Conservation (phyloP, 2,329 filamentous ascomycete species). For the Fusarium pseudoanthophilum region DNA sequence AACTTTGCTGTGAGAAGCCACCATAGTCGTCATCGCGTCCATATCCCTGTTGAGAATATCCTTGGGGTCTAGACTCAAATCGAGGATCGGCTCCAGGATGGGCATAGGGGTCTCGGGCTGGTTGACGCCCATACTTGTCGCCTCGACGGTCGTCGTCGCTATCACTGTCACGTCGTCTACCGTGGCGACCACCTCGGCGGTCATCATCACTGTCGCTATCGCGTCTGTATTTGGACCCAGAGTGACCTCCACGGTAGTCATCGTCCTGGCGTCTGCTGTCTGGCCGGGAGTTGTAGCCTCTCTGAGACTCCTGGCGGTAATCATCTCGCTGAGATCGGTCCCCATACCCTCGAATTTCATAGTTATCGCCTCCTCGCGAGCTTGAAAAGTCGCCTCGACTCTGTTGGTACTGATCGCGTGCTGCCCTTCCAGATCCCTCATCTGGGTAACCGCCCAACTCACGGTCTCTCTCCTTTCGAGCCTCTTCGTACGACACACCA, state of each 20-base stretch:
- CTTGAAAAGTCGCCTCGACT: conserved; percentile 18
- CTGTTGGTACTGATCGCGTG: conserved; percentile 15
- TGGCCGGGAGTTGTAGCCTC: background rate
- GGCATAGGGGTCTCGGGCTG: conserved; percentile 12
- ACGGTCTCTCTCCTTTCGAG: conserved; percentile 71
- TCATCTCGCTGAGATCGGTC: conserved; percentile 8
- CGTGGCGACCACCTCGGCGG: background rate
- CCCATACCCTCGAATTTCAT: conserved; percentile 15
- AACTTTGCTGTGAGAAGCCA: conserved; percentile 10
- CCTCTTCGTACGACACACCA: conserved; percentile 75
- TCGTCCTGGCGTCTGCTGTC: conserved; percentile 12
- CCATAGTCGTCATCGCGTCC: conserved; percentile 11
- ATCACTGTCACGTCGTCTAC: background rate
- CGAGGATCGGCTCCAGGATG: conserved; percentile 30
- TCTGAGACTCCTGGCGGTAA: background rate
- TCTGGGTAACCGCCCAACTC: conserved; percentile 59
- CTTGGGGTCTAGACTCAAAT: conserved; percentile 19
- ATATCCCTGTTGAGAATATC: conserved; percentile 11
- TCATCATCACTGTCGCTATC: conserved; percentile 7
- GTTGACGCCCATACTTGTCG: background rate
- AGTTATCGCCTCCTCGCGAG: conserved; percentile 4
- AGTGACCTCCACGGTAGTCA: conserved; percentile 6
- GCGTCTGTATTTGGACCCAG: background rate
- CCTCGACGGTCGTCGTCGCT: conserved; percentile 2
- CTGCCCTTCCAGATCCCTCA: conserved; percentile 39